These are phyloP conservation scores for Gentiana macrophylla DNA, from an alignment of 257 asterid genomes.

Conservation along the genomic window DNA sequence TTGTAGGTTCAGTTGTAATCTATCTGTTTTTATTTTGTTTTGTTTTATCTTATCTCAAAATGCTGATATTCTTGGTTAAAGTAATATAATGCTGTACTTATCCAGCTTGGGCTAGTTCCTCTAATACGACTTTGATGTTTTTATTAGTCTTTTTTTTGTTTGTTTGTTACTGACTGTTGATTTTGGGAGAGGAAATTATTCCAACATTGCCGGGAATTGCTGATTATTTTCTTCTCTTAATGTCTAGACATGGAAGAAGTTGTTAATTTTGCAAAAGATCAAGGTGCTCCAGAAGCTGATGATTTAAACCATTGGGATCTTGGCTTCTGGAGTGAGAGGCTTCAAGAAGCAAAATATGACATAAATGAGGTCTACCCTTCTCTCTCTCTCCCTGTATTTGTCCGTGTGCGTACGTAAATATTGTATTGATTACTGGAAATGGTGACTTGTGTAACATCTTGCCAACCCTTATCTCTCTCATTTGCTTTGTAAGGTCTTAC, in stretches of 20 bases:
- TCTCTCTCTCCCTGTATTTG: slow-evolving; percentile 1
- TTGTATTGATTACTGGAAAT: background rate
- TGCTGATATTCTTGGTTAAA: no score
- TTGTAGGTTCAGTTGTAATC: no score
- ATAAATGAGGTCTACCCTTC: slow-evolving; percentile 60
- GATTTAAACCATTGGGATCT: slow-evolving; percentile 74
- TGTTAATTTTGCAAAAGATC: slow-evolving; percentile 55
- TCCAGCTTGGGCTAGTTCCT: background rate
- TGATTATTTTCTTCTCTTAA: slow-evolving; percentile 10
- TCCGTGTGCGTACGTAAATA: background rate
- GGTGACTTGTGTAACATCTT: background rate
- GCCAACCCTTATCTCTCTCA: background rate
- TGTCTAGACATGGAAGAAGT: slow-evolving; percentile 79
- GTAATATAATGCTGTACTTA: no score
- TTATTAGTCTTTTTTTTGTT: background rate
- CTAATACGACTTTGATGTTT: background rate
- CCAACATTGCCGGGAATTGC: background rate
- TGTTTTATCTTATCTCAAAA: no score
- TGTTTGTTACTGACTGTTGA: background rate
- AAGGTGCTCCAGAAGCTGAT: slow-evolving; percentile 86
- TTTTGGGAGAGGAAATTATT: background rate
- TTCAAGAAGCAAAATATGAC: slow-evolving; percentile 85
- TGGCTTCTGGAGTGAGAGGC: slow-evolving; percentile 95
- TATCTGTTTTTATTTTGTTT: no score
- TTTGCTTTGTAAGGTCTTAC: slow-evolving; percentile 6